phyloP scores from a whole-genome alignment of 2,329 filamentous ascomycete species.

The Microsporum canis region DNA sequence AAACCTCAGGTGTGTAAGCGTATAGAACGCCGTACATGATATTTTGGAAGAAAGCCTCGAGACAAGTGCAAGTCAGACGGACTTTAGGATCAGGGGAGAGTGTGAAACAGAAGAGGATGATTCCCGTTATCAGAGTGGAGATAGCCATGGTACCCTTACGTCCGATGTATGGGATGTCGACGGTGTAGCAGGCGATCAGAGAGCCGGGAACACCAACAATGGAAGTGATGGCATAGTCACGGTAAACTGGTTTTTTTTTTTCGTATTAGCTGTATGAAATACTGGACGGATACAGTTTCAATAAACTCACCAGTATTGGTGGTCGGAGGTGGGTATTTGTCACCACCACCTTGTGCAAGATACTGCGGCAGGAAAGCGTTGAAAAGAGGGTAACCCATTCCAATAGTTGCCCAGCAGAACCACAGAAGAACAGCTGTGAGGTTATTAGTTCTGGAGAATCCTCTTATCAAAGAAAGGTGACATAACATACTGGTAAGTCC shows the following conservation, averaged over 20 bases:
- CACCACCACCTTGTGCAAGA: slow-evolving; percentile 47
- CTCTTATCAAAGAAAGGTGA: slow-evolving; percentile 27
- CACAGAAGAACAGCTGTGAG: slow-evolving; percentile 44
- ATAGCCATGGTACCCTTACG: slow-evolving; percentile 47
- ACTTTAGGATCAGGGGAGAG: slow-evolving; percentile 37
- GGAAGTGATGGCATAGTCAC: slow-evolving; percentile 72
- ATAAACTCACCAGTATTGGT: slow-evolving; percentile 24
- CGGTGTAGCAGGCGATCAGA: slow-evolving; percentile 60
- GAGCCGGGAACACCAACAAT: slow-evolving; percentile 66
- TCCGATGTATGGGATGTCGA: slow-evolving; percentile 54
- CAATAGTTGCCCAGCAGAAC: slow-evolving; percentile 74
- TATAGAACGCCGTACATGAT: slow-evolving; percentile 48
- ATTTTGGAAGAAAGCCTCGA: slow-evolving; percentile 48
- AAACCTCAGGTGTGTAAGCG: slow-evolving; percentile 49
- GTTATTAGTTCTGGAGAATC: slow-evolving; percentile 9
- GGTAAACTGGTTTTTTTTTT: slow-evolving; percentile 44
- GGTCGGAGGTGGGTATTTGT: slow-evolving; percentile 27
- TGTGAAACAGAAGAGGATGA: slow-evolving; percentile 47
- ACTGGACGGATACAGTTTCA: not conserved
- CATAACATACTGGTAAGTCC: slow-evolving; percentile 35
- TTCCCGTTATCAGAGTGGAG: slow-evolving; percentile 41
- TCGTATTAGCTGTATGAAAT: not conserved
- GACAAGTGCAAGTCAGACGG: slow-evolving; percentile 42
- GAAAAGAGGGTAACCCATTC: slow-evolving; percentile 79
- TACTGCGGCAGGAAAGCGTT: slow-evolving; percentile 87